Conservation (phyloP, 306 rosid species). For the Lathyrus sativus region DNA sequence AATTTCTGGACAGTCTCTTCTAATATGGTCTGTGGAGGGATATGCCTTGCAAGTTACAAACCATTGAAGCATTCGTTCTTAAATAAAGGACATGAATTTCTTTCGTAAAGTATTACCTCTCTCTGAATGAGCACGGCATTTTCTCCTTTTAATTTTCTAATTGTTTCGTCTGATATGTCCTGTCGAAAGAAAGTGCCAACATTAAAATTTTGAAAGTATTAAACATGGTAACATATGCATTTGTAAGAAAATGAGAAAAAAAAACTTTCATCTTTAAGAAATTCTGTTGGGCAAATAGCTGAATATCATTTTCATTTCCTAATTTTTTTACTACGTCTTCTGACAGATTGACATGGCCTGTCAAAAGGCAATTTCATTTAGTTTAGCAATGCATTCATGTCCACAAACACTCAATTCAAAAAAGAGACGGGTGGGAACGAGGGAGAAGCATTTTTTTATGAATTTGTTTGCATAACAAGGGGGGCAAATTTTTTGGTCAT, state of each 20-base stretch:
- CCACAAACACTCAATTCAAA: slow-evolving; percentile 23
- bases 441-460: slow-evolving; percentile 2
- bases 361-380: slow-evolving; percentile 30
- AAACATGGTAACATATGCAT: background rate
- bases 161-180: slow-evolving; percentile 38
- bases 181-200: slow-evolving; percentile 12
- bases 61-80: background rate
- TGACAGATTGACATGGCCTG: slow-evolving; percentile 34
- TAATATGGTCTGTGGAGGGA: slow-evolving; percentile 45
- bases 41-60: slow-evolving; percentile 18
- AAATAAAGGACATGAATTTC: slow-evolving; percentile 19
- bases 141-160: slow-evolving; percentile 44
- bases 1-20: slow-evolving; percentile 51
- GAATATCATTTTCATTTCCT: slow-evolving; percentile 42
- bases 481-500: background rate
- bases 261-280: slow-evolving; percentile 37
- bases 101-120: slow-evolving; percentile 45
- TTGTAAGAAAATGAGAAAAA: slow-evolving; percentile 4
- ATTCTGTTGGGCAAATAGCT: slow-evolving; percentile 41
- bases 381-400: slow-evolving; percentile 25
- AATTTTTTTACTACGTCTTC: slow-evolving; percentile 44
- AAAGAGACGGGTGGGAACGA: background rate
- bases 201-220: slow-evolving; percentile 13
- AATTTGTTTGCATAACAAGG: slow-evolving; percentile 17
- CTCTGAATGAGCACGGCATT: slow-evolving; percentile 43